Evolutionary conservation across 148 eudicot genomes (phyloP), one percentile per base, ranked within the genome.

Genomic region (Camellia sinensis): DNA sequence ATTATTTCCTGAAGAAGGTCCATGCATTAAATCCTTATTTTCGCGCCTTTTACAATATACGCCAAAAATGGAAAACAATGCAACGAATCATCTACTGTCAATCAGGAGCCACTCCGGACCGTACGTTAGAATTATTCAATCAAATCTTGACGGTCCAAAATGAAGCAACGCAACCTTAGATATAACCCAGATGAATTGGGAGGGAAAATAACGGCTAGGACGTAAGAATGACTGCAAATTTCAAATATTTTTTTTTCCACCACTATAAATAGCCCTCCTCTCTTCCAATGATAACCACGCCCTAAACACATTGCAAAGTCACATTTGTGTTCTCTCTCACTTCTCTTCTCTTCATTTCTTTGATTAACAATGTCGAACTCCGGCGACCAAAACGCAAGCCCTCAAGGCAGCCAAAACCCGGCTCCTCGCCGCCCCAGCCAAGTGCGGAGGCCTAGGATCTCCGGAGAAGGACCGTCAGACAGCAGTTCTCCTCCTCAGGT

Each of bases 181-280:
- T 22, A 66, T 63, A 19, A 5, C 11, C 67, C 67, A 19, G 67
- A 19, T 21, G 6, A 29, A 11, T 21, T 63, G 67, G 65, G 10
- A 6, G 21, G 1, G 8, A 1, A 48, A 48, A 48, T 7, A 48
- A 48, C 12, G 21, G 21, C 67, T 21, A 22, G 2, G 18, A 63
- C 21, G 4, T 63, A 37, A 63, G 21, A 63, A 63, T 22, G 40
- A 67, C 48, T 41, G 71, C 72, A 48, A 68, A 43, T 68, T 29
- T 68, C 72, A 44, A 68, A 43, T 6, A 5, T 68, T 68, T 68
- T 50, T 13, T 68, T 68, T 68, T 50, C 72, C 72, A 14, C 72
- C 72, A 43, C 72, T 68, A 68, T 43, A 43, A 40, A 67, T 46
- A 70, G 46, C 53, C 0, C 7, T 54, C 53, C 19, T 50, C 7